phyloP scores from a whole-genome alignment of 306 rosid species.

The Gynostemma pentaphyllum region DNA sequence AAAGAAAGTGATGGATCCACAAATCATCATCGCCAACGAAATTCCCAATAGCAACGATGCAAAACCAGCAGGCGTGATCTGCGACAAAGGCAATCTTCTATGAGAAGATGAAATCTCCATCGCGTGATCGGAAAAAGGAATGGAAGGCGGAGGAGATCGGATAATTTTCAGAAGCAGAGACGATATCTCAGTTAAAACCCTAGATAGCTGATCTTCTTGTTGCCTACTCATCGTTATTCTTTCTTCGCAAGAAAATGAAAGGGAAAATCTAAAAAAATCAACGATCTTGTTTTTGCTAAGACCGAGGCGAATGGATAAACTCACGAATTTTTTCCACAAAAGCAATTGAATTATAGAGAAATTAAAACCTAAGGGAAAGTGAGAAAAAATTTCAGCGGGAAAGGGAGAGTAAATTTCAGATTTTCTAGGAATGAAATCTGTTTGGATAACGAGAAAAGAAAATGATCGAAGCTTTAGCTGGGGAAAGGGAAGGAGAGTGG shows the following conservation, averaged over 20 bases:
- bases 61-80: slow-evolving; percentile 33
- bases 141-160: slow-evolving; percentile 47
- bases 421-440: background rate
- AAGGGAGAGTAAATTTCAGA: background rate
- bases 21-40: slow-evolving; percentile 75
- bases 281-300: slow-evolving; percentile 7
- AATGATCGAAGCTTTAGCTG: background rate
- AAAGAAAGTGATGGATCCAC: slow-evolving; percentile 88
- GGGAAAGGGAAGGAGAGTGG: background rate
- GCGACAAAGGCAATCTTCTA: background rate
- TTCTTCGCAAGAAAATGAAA: background rate
- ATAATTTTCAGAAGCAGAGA: slow-evolving; percentile 59
- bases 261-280: background rate
- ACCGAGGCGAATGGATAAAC: slow-evolving; percentile 41
- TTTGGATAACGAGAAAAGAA: background rate
- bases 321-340: slow-evolving; percentile 8
- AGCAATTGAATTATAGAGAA: slow-evolving; percentile 1
- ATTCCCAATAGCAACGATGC: slow-evolving; percentile 74
- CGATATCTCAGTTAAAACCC: slow-evolving; percentile 56
- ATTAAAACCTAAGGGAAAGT: background rate
- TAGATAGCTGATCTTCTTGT: slow-evolving; percentile 40
- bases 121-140: slow-evolving; percentile 7
- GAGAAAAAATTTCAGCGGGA: background rate
- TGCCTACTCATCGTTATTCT: slow-evolving; percentile 35
- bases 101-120: background rate